Base-by-base conservation (phyloP, 768 basidiomycete genomes). In the Calocera viscosa region DNA sequence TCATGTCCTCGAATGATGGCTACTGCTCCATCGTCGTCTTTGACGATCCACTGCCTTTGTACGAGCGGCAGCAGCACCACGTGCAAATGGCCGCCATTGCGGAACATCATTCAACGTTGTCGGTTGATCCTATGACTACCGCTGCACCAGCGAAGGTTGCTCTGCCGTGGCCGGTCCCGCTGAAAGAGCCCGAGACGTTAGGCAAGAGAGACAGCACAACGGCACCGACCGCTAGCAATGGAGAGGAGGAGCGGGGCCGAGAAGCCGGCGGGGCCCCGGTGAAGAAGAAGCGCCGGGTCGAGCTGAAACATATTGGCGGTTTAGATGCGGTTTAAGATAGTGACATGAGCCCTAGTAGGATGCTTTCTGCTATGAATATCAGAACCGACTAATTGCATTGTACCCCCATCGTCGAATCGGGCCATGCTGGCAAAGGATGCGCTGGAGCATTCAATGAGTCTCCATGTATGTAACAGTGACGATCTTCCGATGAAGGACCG, bases 21-120 rank as follows among this genome's bases (percentile, higher is more conserved):
- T 99, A 98, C 76, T 98, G 96, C 79, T 96, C 95, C 0, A 83
- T 97, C 67, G 82, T 96, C 71, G 83, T 91, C 24, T 97, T 99
- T 74, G 94, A 97, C 77, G 95, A 98, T 76, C 88, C 95, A 67
- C 82, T 97, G 1, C 84, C 91, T 0, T 82, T 88, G 2, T 85
- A 95, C 74, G 88, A 91, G 69, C 94, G 87, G 0, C 94, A 97
- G 73, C 94, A 94, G 74, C 89, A 91, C 68, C 85, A 89, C 2
- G 83, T 95, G 22, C 94, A 95, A 75, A 80, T 96, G 33, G 90
- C 93, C 72, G 89, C 89, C 38, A 93, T 96, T 67, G 94, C 94
- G 1, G 88, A 91, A 72, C 85, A 89, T 68, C 86, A 92, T 72
- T 88, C 85, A 1, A 79, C 2, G 73, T 74, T 28, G 75, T 73